phyloP scores from a whole-genome alignment of 768 basidiomycete genomes.

The Artomyces pyxidatus region DNA sequence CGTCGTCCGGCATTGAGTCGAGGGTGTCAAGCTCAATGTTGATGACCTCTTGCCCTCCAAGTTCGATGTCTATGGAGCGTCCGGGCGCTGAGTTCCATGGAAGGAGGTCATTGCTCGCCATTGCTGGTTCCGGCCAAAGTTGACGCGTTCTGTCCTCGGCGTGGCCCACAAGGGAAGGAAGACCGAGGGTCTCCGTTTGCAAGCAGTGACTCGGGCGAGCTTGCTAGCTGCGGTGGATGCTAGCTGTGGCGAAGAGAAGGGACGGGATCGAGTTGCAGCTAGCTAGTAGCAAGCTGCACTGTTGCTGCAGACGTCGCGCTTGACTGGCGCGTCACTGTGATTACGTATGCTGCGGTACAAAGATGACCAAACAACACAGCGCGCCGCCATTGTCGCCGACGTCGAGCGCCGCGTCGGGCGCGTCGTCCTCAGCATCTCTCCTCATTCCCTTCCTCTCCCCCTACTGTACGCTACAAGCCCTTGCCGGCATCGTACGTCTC shows the following conservation, averaged over 20 bases:
- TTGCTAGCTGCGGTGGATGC: too few relatives aligned
- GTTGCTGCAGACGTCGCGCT: neutral
- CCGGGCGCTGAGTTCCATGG: slow-evolving; percentile 16
- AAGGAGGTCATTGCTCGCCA: slow-evolving; percentile 8
- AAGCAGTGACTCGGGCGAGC: too few relatives aligned
- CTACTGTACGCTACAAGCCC: neutral
- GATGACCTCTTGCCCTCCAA: slow-evolving; percentile 78
- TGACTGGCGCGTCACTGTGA: slow-evolving; percentile 3
- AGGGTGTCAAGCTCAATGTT: slow-evolving; percentile 86
- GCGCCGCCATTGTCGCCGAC: slow-evolving; percentile 14
- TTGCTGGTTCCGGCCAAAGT: too few relatives aligned
- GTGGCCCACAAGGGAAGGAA: too few relatives aligned
- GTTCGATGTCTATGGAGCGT: slow-evolving; percentile 61
- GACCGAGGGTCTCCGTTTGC: too few relatives aligned
- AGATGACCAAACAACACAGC: slow-evolving; percentile 11
- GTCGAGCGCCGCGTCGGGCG: slow-evolving; percentile 17
- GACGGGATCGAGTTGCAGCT: neutral
- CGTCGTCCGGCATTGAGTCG: slow-evolving; percentile 68
- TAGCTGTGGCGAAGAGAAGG: neutral
- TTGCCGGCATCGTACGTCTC: too few relatives aligned
- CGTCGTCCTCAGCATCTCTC: slow-evolving; percentile 1
- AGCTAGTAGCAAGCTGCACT: too few relatives aligned
- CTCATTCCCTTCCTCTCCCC: neutral
- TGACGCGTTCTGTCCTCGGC: too few relatives aligned
- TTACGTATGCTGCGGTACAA: slow-evolving; percentile 6